Base-by-base conservation (phyloP, 148 eudicot genomes). In the Pouteria glomerata region DNA sequence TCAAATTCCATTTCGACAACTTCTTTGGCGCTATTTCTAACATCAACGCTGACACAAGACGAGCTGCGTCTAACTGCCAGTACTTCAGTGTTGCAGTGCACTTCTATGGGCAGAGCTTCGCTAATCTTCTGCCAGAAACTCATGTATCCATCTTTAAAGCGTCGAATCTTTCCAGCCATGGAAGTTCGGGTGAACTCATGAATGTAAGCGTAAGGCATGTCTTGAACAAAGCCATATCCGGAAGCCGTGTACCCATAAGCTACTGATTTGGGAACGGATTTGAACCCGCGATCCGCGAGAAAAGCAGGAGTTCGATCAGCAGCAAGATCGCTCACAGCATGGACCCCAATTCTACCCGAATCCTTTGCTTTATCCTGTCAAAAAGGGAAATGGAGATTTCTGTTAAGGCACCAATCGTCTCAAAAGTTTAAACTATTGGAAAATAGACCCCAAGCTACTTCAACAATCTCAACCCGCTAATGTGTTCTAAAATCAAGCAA, bases 141-240 rank as follows among this genome's bases (percentile, higher is more conserved):
- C 61, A 59, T 78, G 48, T 82, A 82, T 29, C 88, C 85, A 12
- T 78, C 82, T 73, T 80, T 82, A 30, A 85, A 82, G 18, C 85
- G 82, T 16, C 84, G 59, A 2, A 85, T 80, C 59, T 82, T 85
- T 41, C 88, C 88, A 33, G 85, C 85, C 88, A 85, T 85, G 10
- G 88, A 85, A 48, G 88, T 85, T 64, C 83, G 72, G 8, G 80
- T 82, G 68, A 85, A 85, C 66, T 85, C 88, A 15, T 85, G 88
- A 61, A 85, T 72, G 76, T 85, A 85, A 21, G 88, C 88, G 50
- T 80, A 82, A 68, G 88, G 85, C 88, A 85, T 80, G 57, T 85
- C 88, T 71, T 85, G 85, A 62, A 85, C 82, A 64, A 77, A 85
- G 45, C 88, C 85, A 76, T 82, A 85, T 33, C 85, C 88, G 12